Evolutionary conservation across 805 yeast species (phyloP), one percentile per base, ranked within the genome.

Genomic region (Phaffomyces thermotolerans): DNA sequence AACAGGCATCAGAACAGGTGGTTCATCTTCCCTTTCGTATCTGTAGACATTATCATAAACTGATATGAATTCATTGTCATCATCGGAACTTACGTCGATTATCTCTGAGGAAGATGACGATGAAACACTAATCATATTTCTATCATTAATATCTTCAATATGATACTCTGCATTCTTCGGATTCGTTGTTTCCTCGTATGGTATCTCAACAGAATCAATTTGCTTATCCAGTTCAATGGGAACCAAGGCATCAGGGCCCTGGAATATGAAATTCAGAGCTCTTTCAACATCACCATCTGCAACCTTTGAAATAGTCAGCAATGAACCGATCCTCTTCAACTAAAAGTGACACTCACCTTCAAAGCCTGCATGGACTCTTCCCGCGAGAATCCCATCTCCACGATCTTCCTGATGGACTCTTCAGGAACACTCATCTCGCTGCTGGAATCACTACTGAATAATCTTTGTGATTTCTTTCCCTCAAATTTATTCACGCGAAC

Each of bases 311-410:
- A 6, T 2, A 4, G 31, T 39, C 23, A 35, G 27, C 14, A 25
- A 20, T 9, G 18, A 20, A 13, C 34, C 12, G 10, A 20, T 23
- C 8, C 4, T 20, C 10, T 3, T 13, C 9, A 22, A 18, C 6
- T 17, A 30, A 12, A 24, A n/a, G 14, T 5, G 15, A 6, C 4
- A 44, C 52, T 23, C 24, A 49, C 52, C 13, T 58, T 43, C 41
- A 70, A 55, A 0, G 79, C 80, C 12, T 56, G 59, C 4, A 47
- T 43, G 5, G 73, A 65, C 44, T 66, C 62, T 17, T 60, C 68
- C 24, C 48, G 53, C 41, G 61, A 40, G 53, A 69, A 66, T 34
- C 74, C 75, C 75, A 70, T 69, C 31, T 64, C 69, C 12, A 36
- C 25, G 23, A 49, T 41, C 48, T 39, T 37, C 20, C 35, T 32